Evolutionary conservation across 23 red algal species (phyloP).

Genomic region (Gracilaria vermiculophylla): DNA sequence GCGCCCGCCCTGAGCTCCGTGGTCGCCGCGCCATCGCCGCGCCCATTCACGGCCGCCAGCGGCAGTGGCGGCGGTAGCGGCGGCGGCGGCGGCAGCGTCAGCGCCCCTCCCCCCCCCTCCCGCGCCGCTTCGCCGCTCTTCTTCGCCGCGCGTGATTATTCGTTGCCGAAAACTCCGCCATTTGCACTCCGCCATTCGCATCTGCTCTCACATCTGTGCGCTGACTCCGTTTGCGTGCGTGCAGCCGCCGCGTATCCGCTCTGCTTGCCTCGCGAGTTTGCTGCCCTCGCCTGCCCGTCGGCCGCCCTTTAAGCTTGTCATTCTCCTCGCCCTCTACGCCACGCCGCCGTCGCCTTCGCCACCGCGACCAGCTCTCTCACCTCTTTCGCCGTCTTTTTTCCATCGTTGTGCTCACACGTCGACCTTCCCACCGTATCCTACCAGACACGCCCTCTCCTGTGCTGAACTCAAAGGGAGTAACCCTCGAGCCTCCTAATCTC

Average conservation of each 20-base stretch:
- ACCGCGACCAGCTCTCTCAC: neutral
- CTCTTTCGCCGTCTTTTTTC: no score
- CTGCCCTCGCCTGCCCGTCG: no score
- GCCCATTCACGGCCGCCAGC: neutral
- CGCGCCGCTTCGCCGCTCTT: neutral
- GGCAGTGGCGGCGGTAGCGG: no score
- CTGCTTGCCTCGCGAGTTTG: no score
- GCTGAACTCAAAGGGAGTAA: neutral
- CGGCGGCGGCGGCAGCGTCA: neutral
- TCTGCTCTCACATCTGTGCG: no score
- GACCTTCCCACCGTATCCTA: neutral
- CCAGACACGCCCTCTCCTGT: neutral
- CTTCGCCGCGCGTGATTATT: no score
- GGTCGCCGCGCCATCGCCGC: neutral
- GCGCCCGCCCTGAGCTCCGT: neutral
- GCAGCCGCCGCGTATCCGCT: no score
- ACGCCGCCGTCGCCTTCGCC: neutral
- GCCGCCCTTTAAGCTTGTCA: neutral
- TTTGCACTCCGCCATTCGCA: neutral
- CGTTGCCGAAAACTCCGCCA: no score
- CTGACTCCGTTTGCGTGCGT: no score
- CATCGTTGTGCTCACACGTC: slow-evolving; percentile 16
- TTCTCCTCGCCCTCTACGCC: neutral
- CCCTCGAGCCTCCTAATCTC: neutral
- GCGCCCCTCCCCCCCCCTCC: neutral